Evolutionary conservation across 1,284 basidiomycete species (phyloP), one percentile per base, ranked within the genome.

Genomic region (Golubevia pallescens): DNA sequence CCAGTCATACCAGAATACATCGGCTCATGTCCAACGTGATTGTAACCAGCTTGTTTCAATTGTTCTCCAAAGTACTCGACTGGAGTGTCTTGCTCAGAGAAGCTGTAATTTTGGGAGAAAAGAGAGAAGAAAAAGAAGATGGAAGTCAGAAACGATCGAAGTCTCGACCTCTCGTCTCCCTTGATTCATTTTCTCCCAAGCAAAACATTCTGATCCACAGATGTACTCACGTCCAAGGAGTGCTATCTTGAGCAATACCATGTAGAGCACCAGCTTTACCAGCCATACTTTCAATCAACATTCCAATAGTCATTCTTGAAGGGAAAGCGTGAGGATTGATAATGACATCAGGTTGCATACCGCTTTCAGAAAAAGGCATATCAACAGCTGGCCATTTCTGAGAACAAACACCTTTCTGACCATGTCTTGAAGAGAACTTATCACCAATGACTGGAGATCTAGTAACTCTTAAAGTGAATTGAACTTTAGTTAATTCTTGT

Each of bases 281-380:
- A 1, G 82, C 82, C 71, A 85, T 81, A 60, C 75, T 78, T 69
- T 85, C 82, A 74, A 85, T 80, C 16, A 85, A 62, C 82, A 85
- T 85, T 19, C 82, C 82, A 66, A 85, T 85, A 61, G 82, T 85
- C 82, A 85, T 85, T 21, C 82, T 79, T 65, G 78, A 80, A 2
- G 82, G 82, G 73, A 85, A 84, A 48, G 82, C 82, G 67, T 85
- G 82, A 23, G 82, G 82, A 67, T 85, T 85, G 78, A 85, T 85
- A 63, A 85, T 85, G 20, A 84, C 81, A 62, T 85, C 82, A 20
- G 80, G 80, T 68, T 83, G 81, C 82, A 85, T 85, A 16, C 82
- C 82, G 60, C 75, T 78, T 65, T 85, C 82, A 42, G 71, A 75
- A 66, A 84, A 85, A 13, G 82, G 82, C 82, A 85, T 85, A 63